Conservation (phyloP, 192 early-diverging fungal species). For the Diversispora epigaea region DNA sequence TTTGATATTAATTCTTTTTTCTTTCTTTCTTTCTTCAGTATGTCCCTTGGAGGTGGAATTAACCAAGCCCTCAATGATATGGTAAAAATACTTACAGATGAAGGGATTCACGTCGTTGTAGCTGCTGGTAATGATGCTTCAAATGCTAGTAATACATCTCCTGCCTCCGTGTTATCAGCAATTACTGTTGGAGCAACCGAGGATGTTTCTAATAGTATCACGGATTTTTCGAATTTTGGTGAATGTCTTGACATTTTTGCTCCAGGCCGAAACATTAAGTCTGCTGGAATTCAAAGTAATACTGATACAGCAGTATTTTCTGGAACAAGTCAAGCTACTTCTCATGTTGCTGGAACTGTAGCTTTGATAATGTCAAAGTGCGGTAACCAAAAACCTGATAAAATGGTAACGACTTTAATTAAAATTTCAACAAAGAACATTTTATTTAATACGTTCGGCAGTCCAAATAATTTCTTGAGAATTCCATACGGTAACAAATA, state of each 20-base stretch:
- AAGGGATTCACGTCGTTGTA: conserved; percentile 54
- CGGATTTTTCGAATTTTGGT: conserved; percentile 84
- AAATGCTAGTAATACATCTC: conserved; percentile 51
- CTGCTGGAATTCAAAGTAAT: conserved; percentile 44
- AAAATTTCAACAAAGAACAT: too few species aligned
- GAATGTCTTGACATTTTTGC: conserved; percentile 94
- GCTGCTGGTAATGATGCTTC: conserved; percentile 62
- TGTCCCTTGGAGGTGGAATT: conserved; percentile 41
- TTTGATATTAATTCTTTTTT: conserved; percentile 10
- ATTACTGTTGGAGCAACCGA: conserved; percentile 83
- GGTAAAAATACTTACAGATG: conserved; percentile 37
- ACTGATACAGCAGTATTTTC: conserved; percentile 41
- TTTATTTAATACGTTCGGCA: too few species aligned
- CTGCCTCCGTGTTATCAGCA: conserved; percentile 49
- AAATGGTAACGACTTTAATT: background rate
- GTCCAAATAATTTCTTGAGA: too few species aligned
- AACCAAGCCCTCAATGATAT: conserved; percentile 31
- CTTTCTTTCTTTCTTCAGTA: conserved; percentile 22
- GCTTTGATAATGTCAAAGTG: conserved; percentile 35
- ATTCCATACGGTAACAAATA: too few species aligned
- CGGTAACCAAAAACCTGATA: background rate
- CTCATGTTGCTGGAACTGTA: conserved; percentile 56
- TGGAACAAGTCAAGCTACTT: conserved; percentile 62
- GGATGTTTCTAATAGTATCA: conserved; percentile 59
- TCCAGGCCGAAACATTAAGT: conserved; percentile 65